phyloP scores from a whole-genome alignment of 148 eudicot species.

The Chenopodium album region DNA sequence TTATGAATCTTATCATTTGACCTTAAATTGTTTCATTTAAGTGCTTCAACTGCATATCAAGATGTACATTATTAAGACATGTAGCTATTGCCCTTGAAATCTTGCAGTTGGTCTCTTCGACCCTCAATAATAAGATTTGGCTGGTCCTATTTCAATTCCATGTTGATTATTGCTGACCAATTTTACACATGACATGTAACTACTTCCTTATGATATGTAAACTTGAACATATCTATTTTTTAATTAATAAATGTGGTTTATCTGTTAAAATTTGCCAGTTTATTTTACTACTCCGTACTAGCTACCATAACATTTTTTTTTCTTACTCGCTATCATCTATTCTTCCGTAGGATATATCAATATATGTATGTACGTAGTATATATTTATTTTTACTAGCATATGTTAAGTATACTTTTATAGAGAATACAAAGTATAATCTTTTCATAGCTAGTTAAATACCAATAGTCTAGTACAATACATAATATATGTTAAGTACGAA shows the following conservation, averaged over 20 bases:
- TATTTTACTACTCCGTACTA: too few species aligned
- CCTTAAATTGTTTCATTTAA: background rate
- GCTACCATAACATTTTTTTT: too few species aligned
- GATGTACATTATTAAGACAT: conserved; percentile 6
- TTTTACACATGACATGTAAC: conserved; percentile 4
- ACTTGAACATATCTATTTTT: background rate
- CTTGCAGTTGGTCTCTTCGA: conserved; percentile 2
- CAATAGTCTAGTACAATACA: too few species aligned
- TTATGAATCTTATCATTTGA: background rate
- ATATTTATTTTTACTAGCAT: too few species aligned
- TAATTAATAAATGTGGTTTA: background rate
- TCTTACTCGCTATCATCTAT: too few species aligned
- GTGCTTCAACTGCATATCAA: conserved; percentile 13
- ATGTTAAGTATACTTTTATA: too few species aligned
- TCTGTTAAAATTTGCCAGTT: background rate
- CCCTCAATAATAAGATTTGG: background rate
- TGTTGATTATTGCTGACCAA: background rate
- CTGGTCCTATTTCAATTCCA: background rate
- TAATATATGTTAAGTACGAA: too few species aligned
- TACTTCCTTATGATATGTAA: background rate
- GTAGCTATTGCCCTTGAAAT: conserved; percentile 3
- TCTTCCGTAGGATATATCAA: too few species aligned
- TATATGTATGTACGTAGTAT: too few species aligned
- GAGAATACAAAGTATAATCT: too few species aligned
- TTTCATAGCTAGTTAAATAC: too few species aligned